Evolutionary conservation across 1,139 yeast species (phyloP), one percentile per base, ranked within the genome.

Genomic region (Kodamaea alishanica): DNA sequence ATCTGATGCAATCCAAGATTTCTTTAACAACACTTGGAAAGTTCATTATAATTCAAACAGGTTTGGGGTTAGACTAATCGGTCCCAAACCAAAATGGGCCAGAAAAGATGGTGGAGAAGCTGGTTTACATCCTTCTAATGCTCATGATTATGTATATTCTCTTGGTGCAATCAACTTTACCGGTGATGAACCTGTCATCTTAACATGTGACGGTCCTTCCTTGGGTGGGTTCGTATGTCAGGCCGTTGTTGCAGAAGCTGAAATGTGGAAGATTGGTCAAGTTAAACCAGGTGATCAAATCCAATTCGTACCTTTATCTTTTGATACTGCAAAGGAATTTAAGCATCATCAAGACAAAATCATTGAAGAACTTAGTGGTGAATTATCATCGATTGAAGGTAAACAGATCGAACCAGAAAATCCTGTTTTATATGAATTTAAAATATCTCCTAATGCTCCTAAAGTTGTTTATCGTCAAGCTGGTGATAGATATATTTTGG

Each of bases 221-320:
- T 77, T 92, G 47, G 97, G 97, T 55, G 98, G 98, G 1, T 92
- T 92, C 58, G 97, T 92, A 28, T 92, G 97, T 65, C 86, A 88
- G 56, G 97, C 95, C 5, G 97, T 90, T 42, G 95, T 92, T 46
- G 86, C 88, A 24, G 95, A 89, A 59, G 88, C 95, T 26, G 98
- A 92, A 67, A 80, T 92, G 84, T 92, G 97, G 97, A 92, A 92
- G 68, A 85, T 92, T 58, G 98, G 98, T 39, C 97, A 92, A 67
- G 90, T 86, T 36, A 89, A 86, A 61, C 97, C 97, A 6, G 97
- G 97, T 56, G 97, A 90, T 55, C 54, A 62, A 43, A 80, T 92
- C 48, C 77, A 77, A 52, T 92, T 92, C 68, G 79, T 81, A 39
- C 96, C 97, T 33, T 72, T 92, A 35, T 56, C 79, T 8, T 84